phyloP scores from a whole-genome alignment of 345 rosid species.

The Theobroma cacao region DNA sequence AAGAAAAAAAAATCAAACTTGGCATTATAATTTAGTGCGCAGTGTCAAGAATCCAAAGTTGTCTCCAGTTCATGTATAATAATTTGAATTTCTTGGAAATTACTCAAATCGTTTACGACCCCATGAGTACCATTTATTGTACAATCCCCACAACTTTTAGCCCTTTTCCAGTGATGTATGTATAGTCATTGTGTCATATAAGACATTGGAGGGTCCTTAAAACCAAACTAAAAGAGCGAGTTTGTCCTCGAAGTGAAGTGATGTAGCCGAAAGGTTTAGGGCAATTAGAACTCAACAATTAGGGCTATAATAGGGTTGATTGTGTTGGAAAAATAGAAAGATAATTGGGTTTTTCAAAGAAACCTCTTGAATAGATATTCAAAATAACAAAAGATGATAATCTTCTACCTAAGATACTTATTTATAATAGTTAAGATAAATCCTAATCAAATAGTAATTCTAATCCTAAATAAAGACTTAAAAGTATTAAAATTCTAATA shows the following conservation, averaged over 20 bases:
- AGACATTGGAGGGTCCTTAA: background rate
- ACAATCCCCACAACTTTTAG: background rate
- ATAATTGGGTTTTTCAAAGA: too few species aligned
- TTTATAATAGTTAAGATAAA: too few species aligned
- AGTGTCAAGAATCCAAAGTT: background rate
- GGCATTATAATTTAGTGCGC: background rate
- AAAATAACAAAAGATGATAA: too few species aligned
- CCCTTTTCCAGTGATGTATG: background rate
- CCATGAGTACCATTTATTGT: background rate
- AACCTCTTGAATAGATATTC: too few species aligned
- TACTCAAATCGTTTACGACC: background rate
- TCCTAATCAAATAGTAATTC: too few species aligned
- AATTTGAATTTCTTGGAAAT: background rate
- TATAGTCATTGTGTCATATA: background rate
- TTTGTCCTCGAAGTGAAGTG: slow-evolving; percentile 19
- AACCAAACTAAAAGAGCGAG: slow-evolving; percentile 19
- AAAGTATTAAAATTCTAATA: too few species aligned
- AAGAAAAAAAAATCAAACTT: background rate
- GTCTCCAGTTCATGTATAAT: background rate
- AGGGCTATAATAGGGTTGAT: too few species aligned
- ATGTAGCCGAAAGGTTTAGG: too few species aligned
- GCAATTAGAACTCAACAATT: too few species aligned
- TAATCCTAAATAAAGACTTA: too few species aligned
- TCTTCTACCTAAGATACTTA: too few species aligned
- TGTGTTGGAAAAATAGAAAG: too few species aligned